These are phyloP conservation scores for Solanum arcanum DNA, from an alignment of 257 asterid genomes.

Conservation along the genomic window DNA sequence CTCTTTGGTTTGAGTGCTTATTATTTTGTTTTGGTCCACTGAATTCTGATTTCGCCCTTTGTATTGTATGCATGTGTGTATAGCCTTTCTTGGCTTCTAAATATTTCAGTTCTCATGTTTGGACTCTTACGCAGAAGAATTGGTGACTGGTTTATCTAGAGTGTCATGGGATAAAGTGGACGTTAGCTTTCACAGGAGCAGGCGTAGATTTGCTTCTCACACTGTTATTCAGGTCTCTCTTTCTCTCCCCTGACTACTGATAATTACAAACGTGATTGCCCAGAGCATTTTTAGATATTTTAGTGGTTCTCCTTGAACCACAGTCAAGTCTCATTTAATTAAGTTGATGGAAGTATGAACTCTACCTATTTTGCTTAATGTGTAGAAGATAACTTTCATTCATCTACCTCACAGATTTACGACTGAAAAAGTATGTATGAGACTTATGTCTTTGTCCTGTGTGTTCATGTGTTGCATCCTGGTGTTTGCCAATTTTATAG, in stretches of 20 bases:
- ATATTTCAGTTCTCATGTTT: not conserved
- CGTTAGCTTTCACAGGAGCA: slow-evolving; percentile 83
- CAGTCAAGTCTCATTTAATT: not conserved
- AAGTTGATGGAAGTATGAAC: not conserved
- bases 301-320: not conserved
- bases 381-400: not conserved
- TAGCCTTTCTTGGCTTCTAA: not conserved
- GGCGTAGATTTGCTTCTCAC: slow-evolving; percentile 73
- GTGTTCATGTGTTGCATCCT: not conserved
- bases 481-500: not conserved
- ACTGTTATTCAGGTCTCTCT: slow-evolving; percentile 77
- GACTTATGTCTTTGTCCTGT: not conserved
- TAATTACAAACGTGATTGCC: not conserved
- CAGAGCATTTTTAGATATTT: not conserved
- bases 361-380: not conserved
- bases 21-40: not conserved
- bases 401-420: not conserved
- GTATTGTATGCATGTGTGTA: not conserved
- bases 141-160: slow-evolving; percentile 64
- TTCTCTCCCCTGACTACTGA: not conserved
- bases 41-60: not conserved
- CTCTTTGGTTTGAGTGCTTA: not conserved
- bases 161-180: slow-evolving; percentile 97
- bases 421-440: not conserved
- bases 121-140: slow-evolving; percentile 45